Conservation (phyloP, 164 flowering plant species). For the Tetracentron sinense region DNA sequence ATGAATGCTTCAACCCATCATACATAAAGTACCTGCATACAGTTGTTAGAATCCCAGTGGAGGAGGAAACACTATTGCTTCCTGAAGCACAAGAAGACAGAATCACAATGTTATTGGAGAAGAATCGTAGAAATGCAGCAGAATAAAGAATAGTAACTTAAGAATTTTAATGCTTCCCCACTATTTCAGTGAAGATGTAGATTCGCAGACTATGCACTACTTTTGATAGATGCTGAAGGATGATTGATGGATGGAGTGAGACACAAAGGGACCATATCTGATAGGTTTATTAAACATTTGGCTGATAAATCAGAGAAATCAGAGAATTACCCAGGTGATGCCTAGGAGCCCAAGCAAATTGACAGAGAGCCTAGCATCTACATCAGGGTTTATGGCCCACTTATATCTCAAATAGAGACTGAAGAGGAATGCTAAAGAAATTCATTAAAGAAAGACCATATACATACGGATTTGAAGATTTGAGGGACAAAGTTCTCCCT, state of each 20-base stretch:
- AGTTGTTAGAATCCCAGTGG: not conserved
- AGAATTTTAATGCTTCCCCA: too few species aligned
- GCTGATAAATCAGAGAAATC: too few species aligned
- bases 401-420: not conserved
- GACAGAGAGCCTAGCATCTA: not conserved
- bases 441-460: too few species aligned
- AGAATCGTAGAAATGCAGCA: not conserved
- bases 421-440: too few species aligned
- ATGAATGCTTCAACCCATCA: conserved; percentile 84
- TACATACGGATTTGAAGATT: too few species aligned
- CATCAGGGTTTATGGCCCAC: not conserved
- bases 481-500: too few species aligned
- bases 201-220: not conserved
- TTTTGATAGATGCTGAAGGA: not conserved
- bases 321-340: too few species aligned
- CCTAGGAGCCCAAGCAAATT: too few species aligned
- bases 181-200: not conserved
- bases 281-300: too few species aligned
- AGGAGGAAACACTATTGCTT: not conserved
- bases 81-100: too few species aligned
- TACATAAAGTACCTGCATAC: conserved; percentile 90
- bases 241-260: not conserved
- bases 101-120: too few species aligned
- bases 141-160: too few species aligned
- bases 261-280: not conserved